Percentiles rank a stretch among this genome's conserved stretches.
phyloP scores from a whole-genome alignment of 139 green algal species.

The Parachlorella kessleri region DNA sequence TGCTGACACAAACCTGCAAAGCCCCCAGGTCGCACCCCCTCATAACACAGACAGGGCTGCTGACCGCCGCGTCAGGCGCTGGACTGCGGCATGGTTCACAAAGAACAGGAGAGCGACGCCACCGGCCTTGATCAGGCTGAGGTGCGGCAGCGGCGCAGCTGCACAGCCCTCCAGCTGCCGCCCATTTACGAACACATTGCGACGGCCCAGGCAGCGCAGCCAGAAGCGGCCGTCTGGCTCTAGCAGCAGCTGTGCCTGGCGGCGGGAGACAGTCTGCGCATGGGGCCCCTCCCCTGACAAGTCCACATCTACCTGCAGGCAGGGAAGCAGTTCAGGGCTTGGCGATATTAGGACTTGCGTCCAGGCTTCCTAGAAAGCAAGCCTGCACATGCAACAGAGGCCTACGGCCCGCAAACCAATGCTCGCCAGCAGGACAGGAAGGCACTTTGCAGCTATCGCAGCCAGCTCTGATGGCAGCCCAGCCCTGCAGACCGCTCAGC shows the following conservation, averaged over 20 bases:
- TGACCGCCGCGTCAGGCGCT: constrained; percentile 18
- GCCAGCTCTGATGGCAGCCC: no score
- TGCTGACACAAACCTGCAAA: no score
- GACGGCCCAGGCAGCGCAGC: constrained; percentile 49
- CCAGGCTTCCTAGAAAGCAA: no score
- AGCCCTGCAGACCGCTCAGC: no score
- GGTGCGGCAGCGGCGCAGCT: constrained; percentile 34
- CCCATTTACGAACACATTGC: constrained; percentile 46
- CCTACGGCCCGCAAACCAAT: no score
- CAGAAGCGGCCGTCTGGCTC: constrained; percentile 60
- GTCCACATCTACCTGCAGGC: constrained; percentile 56
- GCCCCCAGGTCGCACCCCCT: no score
- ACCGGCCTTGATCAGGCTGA: constrained; percentile 53
- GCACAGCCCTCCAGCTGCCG: constrained; percentile 22
- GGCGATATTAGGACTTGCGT: no score
- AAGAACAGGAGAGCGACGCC: constrained; percentile 53
- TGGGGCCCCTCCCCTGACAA: constrained; percentile 23
- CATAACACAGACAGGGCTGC: no score
- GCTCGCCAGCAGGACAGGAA: no score
- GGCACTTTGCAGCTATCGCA: no score
- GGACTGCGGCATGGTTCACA: constrained; percentile 37
- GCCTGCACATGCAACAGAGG: no score
- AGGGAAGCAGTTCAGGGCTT: not conserved
- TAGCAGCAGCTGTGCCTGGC: constrained; percentile 47
- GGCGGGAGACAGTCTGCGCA: constrained; percentile 50